Base-by-base conservation (phyloP, 768 basidiomycete species). In the Pleurotus platypus region DNA sequence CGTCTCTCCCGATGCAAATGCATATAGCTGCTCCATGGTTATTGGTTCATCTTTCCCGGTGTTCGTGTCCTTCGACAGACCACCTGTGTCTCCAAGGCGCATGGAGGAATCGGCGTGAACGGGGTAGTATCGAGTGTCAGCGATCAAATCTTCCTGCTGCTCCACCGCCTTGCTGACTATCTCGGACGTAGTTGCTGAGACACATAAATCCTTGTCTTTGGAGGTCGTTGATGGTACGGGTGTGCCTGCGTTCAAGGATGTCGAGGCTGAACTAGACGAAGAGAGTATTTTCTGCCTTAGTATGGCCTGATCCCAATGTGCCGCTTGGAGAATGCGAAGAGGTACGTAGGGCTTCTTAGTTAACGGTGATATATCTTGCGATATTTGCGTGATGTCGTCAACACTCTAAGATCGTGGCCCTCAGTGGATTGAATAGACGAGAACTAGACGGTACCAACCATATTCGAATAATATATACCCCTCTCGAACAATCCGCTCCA, bases 391-490 rank as follows among this genome's bases (percentile, higher is more conserved):
- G 27, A 96, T 76, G 66, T 94, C 90, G 22, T 94, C 92, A 65
- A 90, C 83, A 11, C 81, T 72, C 93, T 94, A 64, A n/a, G 47
- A 60, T 38, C 42, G 42, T 22, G 2, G n/a, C 5, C 24, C 30
- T 62, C 13, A 61, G 55, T 24, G 50, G 56, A 15, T 57, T 45
- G 59, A 20, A 20, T 48, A 20, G 18, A 20, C 18, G 46, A 24
- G 13, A 5, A 24, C 13, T 24, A 15, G 7, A 26, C 16, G n/a
- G 5, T 35, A 70, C 78, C 48, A 59, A 92, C 92, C 89, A 96
- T 90, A 66, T 94, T 92, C 4, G 80, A 73, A 67, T 95, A 96
- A 69, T 93, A 88, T 5, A 96, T 91, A 8, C 89, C 89, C 22
- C 82, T 72, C 42, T 78, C 71, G 65, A 98, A 96, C 65, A 95